Evolutionary conservation across 2,329 filamentous ascomycete species (phyloP).

Genomic region (Waltergamsia citrina): DNA sequence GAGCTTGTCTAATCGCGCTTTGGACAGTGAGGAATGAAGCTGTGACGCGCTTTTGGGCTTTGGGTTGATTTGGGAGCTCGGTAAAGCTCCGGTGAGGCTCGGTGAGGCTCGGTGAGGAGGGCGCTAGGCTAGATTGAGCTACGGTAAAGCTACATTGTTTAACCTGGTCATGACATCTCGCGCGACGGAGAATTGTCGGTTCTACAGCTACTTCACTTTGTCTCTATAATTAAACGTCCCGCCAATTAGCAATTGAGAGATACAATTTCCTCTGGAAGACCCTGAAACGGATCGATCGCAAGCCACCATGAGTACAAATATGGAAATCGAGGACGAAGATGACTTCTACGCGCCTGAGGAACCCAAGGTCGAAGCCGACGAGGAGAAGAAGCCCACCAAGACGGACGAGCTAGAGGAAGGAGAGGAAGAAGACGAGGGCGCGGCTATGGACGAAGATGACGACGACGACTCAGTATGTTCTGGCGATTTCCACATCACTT

Average conservation of each 20-base stretch:
- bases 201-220: too few relatives aligned
- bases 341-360: constrained; percentile 58
- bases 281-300: too few relatives aligned
- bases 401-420: constrained; percentile 53
- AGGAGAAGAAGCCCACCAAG: constrained; percentile 19
- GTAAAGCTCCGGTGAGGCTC: too few relatives aligned
- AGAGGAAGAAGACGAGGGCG: constrained; percentile 53
- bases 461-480: constrained; percentile 36
- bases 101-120: constrained; percentile 5
- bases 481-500: not conserved
- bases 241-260: too few relatives aligned
- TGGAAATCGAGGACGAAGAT: constrained; percentile 61
- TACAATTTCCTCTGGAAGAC: too few relatives aligned
- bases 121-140: too few relatives aligned
- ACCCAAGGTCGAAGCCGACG: constrained; percentile 25
- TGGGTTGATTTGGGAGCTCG: too few relatives aligned
- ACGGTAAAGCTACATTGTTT: too few relatives aligned
- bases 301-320: constrained; percentile 15
- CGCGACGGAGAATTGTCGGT: constrained; percentile 1
- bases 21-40: not conserved
- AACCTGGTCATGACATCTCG: too few relatives aligned
- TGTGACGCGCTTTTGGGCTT: too few relatives aligned
- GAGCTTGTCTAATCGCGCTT: too few relatives aligned
- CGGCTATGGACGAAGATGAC: constrained; percentile 51
- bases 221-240: too few relatives aligned